Conservation (phyloP, 1,284 basidiomycete genomes). For the Cystobasidiaceae sp. region DNA sequence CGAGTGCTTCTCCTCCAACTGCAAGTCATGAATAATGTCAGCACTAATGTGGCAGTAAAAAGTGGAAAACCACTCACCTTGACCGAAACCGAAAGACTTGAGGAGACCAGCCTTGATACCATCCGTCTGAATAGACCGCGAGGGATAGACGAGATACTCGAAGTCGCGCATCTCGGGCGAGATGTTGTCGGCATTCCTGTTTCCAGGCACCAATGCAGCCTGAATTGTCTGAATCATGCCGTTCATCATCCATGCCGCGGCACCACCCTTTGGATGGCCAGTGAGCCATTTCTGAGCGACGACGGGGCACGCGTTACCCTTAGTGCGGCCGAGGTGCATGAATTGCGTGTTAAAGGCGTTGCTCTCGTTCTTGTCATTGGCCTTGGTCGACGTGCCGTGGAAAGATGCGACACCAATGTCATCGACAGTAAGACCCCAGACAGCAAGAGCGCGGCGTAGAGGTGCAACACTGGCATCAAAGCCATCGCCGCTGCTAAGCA, state of each 20-base stretch:
- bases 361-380: conserved; percentile 98
- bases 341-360: conserved; percentile 95
- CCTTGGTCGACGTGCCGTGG: conserved; percentile 91
- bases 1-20: conserved; percentile 83
- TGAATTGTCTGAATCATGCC: conserved; percentile 83
- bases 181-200: conserved; percentile 71
- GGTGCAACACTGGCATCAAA: conserved; percentile 77
- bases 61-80: conserved; percentile 48
- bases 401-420: conserved; percentile 66
- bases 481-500: conserved; percentile 70
- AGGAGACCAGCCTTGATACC: conserved; percentile 59
- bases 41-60: not conserved
- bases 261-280: conserved; percentile 93
- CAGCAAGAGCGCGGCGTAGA: conserved; percentile 86
- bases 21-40: not conserved
- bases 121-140: conserved; percentile 83
- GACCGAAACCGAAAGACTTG: conserved; percentile 98
- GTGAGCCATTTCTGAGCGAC: conserved; percentile 96
- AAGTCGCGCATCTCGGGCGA: conserved; percentile 86
- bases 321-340: conserved; percentile 75
- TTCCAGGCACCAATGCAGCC: conserved; percentile 89
- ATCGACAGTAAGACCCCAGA: conserved; percentile 91
- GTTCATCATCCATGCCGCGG: conserved; percentile 92
- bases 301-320: conserved; percentile 90
- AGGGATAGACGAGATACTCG: conserved; percentile 92